Evolutionary conservation across 306 rosid species (phyloP).

Genomic region (Citrullus amarus): DNA sequence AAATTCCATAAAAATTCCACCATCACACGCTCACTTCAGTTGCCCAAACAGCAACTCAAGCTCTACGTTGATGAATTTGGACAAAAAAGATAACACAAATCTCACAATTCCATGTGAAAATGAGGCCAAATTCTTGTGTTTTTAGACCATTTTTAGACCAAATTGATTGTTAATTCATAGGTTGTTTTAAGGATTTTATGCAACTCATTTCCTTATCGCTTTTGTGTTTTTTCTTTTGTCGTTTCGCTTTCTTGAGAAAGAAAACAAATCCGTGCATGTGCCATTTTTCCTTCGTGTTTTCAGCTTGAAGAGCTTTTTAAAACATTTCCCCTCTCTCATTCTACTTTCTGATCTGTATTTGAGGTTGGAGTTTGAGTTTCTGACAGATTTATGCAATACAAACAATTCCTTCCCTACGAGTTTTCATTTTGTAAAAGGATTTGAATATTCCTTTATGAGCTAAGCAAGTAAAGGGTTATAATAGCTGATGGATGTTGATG

Average conservation of each 20-base stretch:
- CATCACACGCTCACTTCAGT: neutral
- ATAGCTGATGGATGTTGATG: neutral
- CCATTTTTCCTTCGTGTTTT: neutral
- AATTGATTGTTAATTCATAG: neutral
- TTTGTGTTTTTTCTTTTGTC: neutral
- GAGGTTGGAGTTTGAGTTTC: neutral
- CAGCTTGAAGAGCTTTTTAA: neutral
- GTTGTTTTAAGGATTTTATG: neutral
- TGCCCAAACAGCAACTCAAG: neutral
- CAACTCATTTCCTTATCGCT: neutral
- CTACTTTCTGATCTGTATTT: neutral
- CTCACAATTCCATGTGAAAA: neutral
- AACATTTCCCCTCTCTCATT: neutral
- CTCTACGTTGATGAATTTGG: neutral
- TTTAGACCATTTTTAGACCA: neutral
- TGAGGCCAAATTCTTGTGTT: neutral
- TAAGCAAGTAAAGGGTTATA: neutral
- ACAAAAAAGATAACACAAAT: neutral
- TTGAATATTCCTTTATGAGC: neutral
- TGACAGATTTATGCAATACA: neutral
- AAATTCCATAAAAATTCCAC: neutral
- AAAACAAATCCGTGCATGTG: neutral
- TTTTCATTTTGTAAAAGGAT: no score
- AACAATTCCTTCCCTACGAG: neutral
- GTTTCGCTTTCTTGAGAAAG: neutral